Percentiles rank a stretch among this genome's conserved stretches.
Conservation (phyloP, 2,329 filamentous ascomycete genomes). For the Pestalotiopsis sp. region DNA sequence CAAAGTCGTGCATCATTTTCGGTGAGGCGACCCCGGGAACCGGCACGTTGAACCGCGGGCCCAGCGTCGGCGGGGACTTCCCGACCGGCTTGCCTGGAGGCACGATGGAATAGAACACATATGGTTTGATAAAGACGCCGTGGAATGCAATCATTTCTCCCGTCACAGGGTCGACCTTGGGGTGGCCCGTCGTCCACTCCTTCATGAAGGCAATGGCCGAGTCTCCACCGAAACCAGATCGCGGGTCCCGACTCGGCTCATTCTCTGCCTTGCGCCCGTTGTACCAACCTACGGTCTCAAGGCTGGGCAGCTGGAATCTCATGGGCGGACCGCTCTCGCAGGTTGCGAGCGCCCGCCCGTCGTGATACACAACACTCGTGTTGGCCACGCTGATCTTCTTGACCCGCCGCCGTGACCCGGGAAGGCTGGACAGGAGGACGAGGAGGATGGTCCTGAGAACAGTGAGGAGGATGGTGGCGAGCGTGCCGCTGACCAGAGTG, state of each 20-base stretch:
- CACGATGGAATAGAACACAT: slow-evolving; percentile 64
- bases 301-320: slow-evolving; percentile 61
- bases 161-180: slow-evolving; percentile 66
- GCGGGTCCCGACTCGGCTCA: slow-evolving; percentile 31
- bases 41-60: slow-evolving; percentile 49
- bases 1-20: slow-evolving; percentile 80
- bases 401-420: slow-evolving; percentile 58
- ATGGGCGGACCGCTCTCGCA: slow-evolving; percentile 75
- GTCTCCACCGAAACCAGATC: slow-evolving; percentile 53
- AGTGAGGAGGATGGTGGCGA: slow-evolving; percentile 50
- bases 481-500: slow-evolving; percentile 62
- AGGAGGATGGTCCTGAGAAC: slow-evolving; percentile 62
- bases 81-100: slow-evolving; percentile 25
- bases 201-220: slow-evolving; percentile 64
- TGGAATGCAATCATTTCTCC: slow-evolving; percentile 72
- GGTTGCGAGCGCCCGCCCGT: slow-evolving; percentile 68
- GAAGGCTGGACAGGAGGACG: slow-evolving; percentile 59
- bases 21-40: slow-evolving; percentile 64
- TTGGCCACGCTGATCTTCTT: slow-evolving; percentile 74
- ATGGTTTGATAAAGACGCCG: slow-evolving; percentile 66
- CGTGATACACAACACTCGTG: slow-evolving; percentile 68
- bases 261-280: slow-evolving; percentile 62
- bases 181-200: slow-evolving; percentile 74
- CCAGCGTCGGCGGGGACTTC: slow-evolving; percentile 28
- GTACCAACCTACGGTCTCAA: slow-evolving; percentile 74